These are phyloP conservation scores for Mycena crocata DNA, from an alignment of 768 basidiomycete genomes.

Conservation along the genomic window DNA sequence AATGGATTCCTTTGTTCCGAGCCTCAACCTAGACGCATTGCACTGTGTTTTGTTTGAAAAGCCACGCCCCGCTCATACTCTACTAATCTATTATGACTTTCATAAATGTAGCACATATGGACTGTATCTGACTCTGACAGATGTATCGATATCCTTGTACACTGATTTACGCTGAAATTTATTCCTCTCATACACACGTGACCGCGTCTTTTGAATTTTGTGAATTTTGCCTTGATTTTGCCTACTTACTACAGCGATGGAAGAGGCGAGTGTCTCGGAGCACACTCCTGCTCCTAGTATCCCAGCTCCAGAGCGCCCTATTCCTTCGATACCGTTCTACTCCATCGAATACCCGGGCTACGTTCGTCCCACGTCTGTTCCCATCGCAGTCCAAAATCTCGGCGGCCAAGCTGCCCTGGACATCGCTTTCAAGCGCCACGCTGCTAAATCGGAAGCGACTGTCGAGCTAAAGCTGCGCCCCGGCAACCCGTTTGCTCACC, in stretches of 20 bases:
- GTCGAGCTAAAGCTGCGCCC: constrained; percentile 84
- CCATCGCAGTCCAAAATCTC: constrained; percentile 70
- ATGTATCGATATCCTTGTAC: constrained; percentile 10
- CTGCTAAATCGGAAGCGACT: constrained; percentile 69
- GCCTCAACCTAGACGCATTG: background rate
- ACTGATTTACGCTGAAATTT: background rate
- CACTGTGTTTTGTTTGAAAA: too few species aligned
- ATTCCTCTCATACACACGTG: constrained; percentile 7
- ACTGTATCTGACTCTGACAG: constrained; percentile 18
- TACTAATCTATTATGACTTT: background rate
- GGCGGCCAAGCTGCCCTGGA: constrained; percentile 81
- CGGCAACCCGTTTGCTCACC: constrained; percentile 83
- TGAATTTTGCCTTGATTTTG: too few species aligned
- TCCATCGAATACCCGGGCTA: constrained; percentile 94
- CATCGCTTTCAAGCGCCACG: constrained; percentile 77
- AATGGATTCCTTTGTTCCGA: constrained; percentile 8
- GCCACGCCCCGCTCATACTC: too few species aligned
- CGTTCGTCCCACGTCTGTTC: constrained; percentile 70
- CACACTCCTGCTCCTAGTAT: background rate
- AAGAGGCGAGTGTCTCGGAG: constrained; percentile 17
- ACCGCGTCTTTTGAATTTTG: constrained; percentile 10
- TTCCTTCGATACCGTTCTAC: constrained; percentile 74
- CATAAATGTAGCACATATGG: constrained; percentile 15
- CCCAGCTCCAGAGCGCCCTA: constrained; percentile 49
- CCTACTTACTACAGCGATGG: too few species aligned